A percentile compares a stretch with the other conserved stretches of the same genome.
phyloP scores from a whole-genome alignment of 805 yeast species.

The Starmerella powellii region DNA sequence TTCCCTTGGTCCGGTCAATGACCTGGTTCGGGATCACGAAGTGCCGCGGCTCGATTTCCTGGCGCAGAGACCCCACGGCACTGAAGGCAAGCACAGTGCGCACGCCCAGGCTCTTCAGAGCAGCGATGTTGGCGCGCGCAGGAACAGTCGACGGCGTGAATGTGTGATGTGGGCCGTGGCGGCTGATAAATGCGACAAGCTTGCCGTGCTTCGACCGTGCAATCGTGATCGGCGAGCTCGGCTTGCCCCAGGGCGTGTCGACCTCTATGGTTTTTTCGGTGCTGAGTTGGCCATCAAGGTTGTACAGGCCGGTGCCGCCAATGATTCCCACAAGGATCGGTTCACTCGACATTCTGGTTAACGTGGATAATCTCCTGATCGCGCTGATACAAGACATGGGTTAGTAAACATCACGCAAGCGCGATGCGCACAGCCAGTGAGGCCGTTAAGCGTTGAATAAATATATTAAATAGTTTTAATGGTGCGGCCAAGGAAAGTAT shows the following conservation, averaged over 20 bases:
- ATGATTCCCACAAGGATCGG: conserved; percentile 77
- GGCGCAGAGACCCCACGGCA: conserved; percentile 91
- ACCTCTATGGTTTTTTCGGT: conserved; percentile 76
- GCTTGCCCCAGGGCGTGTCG: conserved; percentile 94
- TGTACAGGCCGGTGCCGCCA: conserved; percentile 97
- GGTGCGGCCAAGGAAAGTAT: too few relatives aligned
- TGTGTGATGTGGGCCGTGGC: conserved; percentile 90
- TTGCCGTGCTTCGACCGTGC: conserved; percentile 66
- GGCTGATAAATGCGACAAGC: conserved; percentile 83
- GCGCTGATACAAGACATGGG: background rate
- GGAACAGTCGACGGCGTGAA: conserved; percentile 88
- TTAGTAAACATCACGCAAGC: background rate
- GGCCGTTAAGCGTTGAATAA: too few relatives aligned
- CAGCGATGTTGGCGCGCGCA: conserved; percentile 87
- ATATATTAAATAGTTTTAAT: too few relatives aligned
- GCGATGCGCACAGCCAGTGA: too few relatives aligned
- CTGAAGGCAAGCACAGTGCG: conserved; percentile 81
- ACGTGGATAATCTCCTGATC: background rate
- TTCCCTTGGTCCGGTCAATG: conserved; percentile 94
- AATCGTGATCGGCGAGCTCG: conserved; percentile 87
- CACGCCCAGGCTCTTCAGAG: conserved; percentile 77
- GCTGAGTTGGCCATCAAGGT: conserved; percentile 54
- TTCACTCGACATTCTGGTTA: conserved; percentile 13
- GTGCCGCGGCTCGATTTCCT: conserved; percentile 83
- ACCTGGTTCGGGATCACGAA: conserved; percentile 94